Evolutionary conservation across 192 early-diverging fungal genomes (phyloP).

Genomic region (Geranomyces variabilis): DNA sequence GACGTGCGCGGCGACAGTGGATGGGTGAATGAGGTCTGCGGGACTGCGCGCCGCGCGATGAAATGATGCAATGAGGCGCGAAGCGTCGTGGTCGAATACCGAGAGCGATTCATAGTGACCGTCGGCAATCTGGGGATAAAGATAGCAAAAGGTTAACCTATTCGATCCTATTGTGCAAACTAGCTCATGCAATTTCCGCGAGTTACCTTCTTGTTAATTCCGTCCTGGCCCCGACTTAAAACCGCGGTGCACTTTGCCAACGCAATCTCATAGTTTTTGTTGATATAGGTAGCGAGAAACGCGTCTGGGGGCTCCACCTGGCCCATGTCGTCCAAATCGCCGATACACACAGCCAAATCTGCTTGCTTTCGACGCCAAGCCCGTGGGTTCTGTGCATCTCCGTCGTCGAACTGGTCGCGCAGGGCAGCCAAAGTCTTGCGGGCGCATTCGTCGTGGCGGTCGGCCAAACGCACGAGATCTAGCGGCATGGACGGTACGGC

Average conservation of each 20-base stretch:
- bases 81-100: constrained; percentile 14
- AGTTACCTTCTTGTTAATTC: constrained; percentile 10
- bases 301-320: constrained; percentile 22
- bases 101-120: background rate
- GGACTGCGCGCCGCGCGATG: constrained; percentile 11
- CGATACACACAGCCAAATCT: background rate
- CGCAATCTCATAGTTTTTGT: constrained; percentile 16
- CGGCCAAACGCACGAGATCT: background rate
- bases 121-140: constrained; percentile 15
- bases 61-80: constrained; percentile 3
- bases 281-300: constrained; percentile 1
- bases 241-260: background rate
- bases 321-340: constrained; percentile 15
- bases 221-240: constrained; percentile 9
- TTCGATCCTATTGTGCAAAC: background rate
- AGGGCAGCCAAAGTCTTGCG: constrained; percentile 1
- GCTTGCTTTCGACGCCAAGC: constrained; percentile 5
- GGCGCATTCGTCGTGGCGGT: constrained; percentile 25
- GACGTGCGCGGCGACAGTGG: background rate
- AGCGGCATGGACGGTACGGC: constrained; percentile 21
- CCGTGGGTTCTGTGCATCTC: background rate
- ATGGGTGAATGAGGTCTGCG: constrained; percentile 4
- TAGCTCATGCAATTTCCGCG: background rate
- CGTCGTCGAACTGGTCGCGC: constrained; percentile 8
- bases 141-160: background rate